Conservation (phyloP, 768 basidiomycete species). For the Boletus huronensis region DNA sequence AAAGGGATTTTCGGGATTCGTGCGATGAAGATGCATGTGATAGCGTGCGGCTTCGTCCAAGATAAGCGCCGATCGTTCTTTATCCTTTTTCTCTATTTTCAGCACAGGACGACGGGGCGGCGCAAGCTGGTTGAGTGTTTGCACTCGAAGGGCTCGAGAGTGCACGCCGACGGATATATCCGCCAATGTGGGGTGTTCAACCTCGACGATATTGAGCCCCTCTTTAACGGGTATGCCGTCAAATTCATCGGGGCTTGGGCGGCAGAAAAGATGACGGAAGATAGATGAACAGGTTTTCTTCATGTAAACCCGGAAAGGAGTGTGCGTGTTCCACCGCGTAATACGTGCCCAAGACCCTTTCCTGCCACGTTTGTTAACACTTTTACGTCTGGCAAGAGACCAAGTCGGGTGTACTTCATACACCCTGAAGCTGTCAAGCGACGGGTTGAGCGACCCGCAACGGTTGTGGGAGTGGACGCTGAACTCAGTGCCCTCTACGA, state of each 20-base stretch:
- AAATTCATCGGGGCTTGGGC: conserved; percentile 28
- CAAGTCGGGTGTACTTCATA: conserved; percentile 55
- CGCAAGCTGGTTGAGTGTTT: conserved; percentile 44
- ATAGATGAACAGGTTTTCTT: conserved; percentile 46
- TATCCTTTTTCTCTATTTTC: conserved; percentile 36
- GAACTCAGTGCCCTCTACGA: conserved; percentile 61
- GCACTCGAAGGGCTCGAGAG: conserved; percentile 38
- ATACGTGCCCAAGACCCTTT: conserved; percentile 53
- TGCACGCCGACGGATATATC: conserved; percentile 50
- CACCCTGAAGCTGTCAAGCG: conserved; percentile 48
- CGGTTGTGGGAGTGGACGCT: conserved; percentile 60
- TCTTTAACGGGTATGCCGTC: conserved; percentile 34
- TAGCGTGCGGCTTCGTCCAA: conserved; percentile 58
- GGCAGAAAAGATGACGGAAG: conserved; percentile 43
- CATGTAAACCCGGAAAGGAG: conserved; percentile 53
- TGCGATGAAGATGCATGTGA: conserved; percentile 53
- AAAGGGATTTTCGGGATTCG: conserved; percentile 46
- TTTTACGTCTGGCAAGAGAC: conserved; percentile 48
- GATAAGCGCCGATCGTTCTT: conserved; percentile 36
- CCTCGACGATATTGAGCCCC: conserved; percentile 46
- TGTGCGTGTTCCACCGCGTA: conserved; percentile 52
- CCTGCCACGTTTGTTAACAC: conserved; percentile 31
- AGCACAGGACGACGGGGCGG: conserved; percentile 36
- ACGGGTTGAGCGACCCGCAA: conserved; percentile 53
- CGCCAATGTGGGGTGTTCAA: conserved; percentile 41